Evolutionary conservation across 225 moss, liverwort and hornwort genomes (phyloP).

Genomic region (Asterella californica): DNA sequence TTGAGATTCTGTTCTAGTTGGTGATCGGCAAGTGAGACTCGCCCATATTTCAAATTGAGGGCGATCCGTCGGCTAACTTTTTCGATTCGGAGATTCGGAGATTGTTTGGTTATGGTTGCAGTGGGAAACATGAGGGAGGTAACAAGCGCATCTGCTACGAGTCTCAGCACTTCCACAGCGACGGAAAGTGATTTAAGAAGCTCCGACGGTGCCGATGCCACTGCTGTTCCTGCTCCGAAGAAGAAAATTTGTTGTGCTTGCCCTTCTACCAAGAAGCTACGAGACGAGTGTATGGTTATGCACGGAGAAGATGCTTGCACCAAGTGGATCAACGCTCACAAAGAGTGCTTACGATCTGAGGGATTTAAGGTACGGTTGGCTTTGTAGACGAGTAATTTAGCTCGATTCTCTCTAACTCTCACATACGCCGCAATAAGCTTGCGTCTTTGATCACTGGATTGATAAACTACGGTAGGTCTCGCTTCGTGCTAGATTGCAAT

Average conservation of each 20-base stretch:
- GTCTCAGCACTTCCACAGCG: background rate
- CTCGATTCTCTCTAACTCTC: too few species aligned
- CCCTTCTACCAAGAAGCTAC: slow-evolving; percentile 64
- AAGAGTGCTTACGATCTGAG: slow-evolving; percentile 63
- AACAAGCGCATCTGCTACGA: background rate
- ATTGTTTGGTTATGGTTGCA: background rate
- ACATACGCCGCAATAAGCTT: too few species aligned
- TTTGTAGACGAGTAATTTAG: too few species aligned
- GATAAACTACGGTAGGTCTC: too few species aligned
- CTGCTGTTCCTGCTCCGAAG: slow-evolving; percentile 36
- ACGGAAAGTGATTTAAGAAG: background rate
- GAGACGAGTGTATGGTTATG: slow-evolving; percentile 75
- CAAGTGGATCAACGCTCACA: slow-evolving; percentile 80
- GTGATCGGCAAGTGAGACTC: too few species aligned
- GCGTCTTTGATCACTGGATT: too few species aligned
- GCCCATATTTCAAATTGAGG: too few species aligned
- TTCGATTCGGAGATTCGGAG: background rate
- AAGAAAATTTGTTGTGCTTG: slow-evolving; percentile 89
- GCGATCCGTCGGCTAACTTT: too few species aligned
- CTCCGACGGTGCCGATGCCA: background rate
- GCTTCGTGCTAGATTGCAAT: too few species aligned
- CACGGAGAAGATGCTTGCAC: slow-evolving; percentile 73
- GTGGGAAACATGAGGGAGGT: background rate
- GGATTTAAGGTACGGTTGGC: slow-evolving; percentile 59
- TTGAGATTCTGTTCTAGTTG: too few species aligned